Base-by-base conservation (phyloP, 2,329 filamentous ascomycete species). In the Verticillium nonalfalfae region DNA sequence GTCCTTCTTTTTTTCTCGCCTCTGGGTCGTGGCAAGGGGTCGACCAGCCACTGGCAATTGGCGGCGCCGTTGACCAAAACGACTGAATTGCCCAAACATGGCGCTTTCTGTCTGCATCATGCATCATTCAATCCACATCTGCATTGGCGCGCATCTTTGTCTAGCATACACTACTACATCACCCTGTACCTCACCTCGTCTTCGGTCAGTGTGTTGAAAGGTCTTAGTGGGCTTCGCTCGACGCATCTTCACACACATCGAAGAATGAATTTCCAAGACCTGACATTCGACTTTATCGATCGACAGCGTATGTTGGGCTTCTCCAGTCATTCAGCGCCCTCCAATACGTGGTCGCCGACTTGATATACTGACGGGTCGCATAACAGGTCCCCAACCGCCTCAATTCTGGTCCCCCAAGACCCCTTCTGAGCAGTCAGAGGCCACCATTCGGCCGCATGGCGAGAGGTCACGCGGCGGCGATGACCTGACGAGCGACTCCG, bases 371-470 rank as follows among this genome's bases (percentile, higher is more conserved):
- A 69, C 63, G 58, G 26, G 58, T 60, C 59, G 39, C 58, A 31
- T 62, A 52, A 35, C 64, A 68, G 66, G 64, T 59, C 59, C 64
- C 40, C 62, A 63, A 34, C 59, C 63, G 54, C 64, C 64, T 34
- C 63, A 66, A 50, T 63, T 59, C 55, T 66, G 65, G 64, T 63
- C 64, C 15, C 63, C 66, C 39, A 63, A 64, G 60, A 64, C 63
- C 55, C 62, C 68, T 40, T 67, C 68, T 40, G 64, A 63, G 58
- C 66, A 66, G 61, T 67, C 66, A 21, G 64, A 67, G 26, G 63
- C 65, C 57, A 64, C 59, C 13, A 60, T 63, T 3, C 64, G 62
- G 14, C 62, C 62, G 55, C 57, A 62, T 26, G 59, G 66, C 58
- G 64, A 65, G 40, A 56, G 55, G 21, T 56, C 50, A 31, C 63